Evolutionary conservation across 805 yeast genomes (phyloP), one percentile per base, ranked within the genome.

Genomic region (Wickerhamomyces ciferrii): DNA sequence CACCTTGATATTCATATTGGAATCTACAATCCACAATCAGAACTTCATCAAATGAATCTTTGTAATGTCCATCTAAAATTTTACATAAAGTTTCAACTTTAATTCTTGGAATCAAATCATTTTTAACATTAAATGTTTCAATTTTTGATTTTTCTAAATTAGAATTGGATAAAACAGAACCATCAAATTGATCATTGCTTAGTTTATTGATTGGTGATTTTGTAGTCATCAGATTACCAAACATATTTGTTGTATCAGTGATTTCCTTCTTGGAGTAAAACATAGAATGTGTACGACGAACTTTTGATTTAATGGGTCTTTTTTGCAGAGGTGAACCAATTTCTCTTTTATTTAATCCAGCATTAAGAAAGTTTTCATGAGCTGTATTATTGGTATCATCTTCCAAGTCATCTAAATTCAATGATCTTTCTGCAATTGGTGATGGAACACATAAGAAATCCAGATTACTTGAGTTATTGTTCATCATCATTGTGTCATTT

Each of bases 1-100:
- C 99, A 29, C 98, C 98, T 37, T 78, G 72, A 63, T 71, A 94
- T 66, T 94, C 99, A 68, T 92, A 92, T 56, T 83, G 88, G 61
- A 94, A 94, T 45, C 99, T 78, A 61, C 98, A 90, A 67, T 94
- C 99, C 10, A 94, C 71, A 17, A 94, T 69, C 11, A 71, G 55
- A 34, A 75, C 68, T 13, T 67, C 64, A 44, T 60, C 60, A 59
- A 81, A 58, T 42, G 72, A 74, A 21, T 65, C 62, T 3, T 65
- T 66, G 68, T 72, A 67, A 60, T 76, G 53, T 41, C 88, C 87
- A 47, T 75, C 78, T 47, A 87, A 63, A 41, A 84, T 75, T 42
- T 70, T 74, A 55, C 75, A 75, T 62, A 82, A 70, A 48, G 81
- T 82, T 44, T 68, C 73, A 43, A 75, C 83, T 48, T 70, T 74